These are phyloP conservation scores for Paecilomyces sp. DNA, from an alignment of 2,329 filamentous ascomycete genomes.

Conservation along the genomic window DNA sequence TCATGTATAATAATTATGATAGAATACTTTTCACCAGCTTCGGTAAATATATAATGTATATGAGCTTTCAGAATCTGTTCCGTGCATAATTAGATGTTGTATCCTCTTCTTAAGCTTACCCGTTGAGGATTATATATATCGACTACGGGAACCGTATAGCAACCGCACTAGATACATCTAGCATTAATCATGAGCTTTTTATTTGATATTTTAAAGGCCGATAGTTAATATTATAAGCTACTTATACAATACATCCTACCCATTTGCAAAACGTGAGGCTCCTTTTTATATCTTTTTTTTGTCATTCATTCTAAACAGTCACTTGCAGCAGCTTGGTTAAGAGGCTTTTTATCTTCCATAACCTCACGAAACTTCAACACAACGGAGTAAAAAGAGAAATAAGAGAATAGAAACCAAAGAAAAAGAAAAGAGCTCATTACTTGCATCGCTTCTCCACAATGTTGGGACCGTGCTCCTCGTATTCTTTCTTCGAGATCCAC, in stretches of 20 bases:
- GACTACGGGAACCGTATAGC: too few species aligned
- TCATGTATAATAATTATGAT: background rate
- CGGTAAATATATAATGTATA: background rate
- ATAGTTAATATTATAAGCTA: background rate
- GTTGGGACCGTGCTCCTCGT: conserved; percentile 83
- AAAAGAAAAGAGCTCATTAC: conserved; percentile 35
- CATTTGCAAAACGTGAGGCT: background rate
- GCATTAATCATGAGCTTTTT: too few species aligned
- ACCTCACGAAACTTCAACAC: background rate
- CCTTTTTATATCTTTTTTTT: background rate
- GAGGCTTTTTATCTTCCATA: background rate
- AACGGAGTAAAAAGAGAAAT: background rate
- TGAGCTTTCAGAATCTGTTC: too few species aligned
- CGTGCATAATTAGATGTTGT: too few species aligned
- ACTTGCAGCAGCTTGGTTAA: background rate
- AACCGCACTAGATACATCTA: too few species aligned
- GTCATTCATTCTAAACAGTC: background rate
- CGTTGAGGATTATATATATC: too few species aligned
- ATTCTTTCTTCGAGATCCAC: conserved; percentile 98
- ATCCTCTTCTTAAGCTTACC: too few species aligned
- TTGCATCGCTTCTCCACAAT: conserved; percentile 97
- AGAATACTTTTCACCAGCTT: background rate
- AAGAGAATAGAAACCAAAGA: background rate
- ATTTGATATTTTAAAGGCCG: background rate
- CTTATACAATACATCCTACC: background rate